Conservation (phyloP, 2,329 filamentous ascomycete species). For the Harringtonia aguacate region DNA sequence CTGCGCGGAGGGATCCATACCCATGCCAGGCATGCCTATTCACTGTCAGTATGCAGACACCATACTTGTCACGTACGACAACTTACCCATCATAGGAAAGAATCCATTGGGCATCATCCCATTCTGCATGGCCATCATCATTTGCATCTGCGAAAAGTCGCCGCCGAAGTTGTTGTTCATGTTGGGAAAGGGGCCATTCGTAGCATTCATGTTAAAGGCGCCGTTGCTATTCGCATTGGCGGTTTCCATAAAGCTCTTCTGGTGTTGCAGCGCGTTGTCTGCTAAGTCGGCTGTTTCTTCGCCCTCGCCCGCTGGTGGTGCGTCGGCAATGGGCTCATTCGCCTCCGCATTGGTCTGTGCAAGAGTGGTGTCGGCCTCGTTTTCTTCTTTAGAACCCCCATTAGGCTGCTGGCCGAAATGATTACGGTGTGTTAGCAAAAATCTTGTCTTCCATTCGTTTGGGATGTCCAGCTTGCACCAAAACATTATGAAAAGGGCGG, state of each 20-base stretch:
- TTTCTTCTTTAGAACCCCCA: constrained; percentile 1
- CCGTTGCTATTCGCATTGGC: constrained; percentile 1
- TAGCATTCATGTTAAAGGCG: constrained; percentile 20
- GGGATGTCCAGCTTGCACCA: not conserved
- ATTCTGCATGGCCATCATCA: constrained; percentile 69
- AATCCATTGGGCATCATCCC: constrained; percentile 48
- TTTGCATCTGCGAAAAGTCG: constrained; percentile 69
- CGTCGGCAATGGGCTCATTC: constrained; percentile 17
- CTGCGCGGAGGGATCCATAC: constrained; percentile 75
- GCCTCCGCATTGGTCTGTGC: constrained; percentile 15
- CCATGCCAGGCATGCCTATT: constrained; percentile 68
- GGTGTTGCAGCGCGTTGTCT: constrained; percentile 16
- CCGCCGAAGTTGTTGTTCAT: constrained; percentile 39
- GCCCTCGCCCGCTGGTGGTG: constrained; percentile 13
- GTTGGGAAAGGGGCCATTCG: constrained; percentile 39
- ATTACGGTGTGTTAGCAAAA: constrained; percentile 8
- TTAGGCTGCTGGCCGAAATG: not conserved
- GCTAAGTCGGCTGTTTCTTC: constrained; percentile 20
- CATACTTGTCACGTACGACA: not conserved
- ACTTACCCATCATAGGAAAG: constrained; percentile 82
- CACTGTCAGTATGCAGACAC: not conserved
- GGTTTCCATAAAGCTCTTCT: constrained; percentile 13
- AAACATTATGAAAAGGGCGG: not conserved
- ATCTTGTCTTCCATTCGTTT: not conserved
- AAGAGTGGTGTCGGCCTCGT: constrained; percentile 6